These are phyloP conservation scores for Schwanniomyces yamadae DNA, from an alignment of 805 yeast genomes.

Conservation along the genomic window DNA sequence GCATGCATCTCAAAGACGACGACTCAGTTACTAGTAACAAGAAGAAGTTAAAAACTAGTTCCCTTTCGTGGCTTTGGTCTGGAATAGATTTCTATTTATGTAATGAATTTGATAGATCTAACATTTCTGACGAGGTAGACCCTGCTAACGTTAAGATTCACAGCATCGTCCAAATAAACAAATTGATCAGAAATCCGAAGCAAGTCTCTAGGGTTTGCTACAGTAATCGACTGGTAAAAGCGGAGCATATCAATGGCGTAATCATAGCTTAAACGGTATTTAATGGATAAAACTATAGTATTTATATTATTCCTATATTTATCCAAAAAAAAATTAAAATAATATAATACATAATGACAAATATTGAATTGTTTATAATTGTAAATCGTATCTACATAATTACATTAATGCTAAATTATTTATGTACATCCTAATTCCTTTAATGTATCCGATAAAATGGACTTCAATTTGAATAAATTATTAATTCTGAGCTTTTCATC, in stretches of 20 bases:
- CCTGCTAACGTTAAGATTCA: slow-evolving; percentile 12
- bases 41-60: slow-evolving; percentile 5
- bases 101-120: slow-evolving; percentile 20
- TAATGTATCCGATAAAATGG: slow-evolving; percentile 56
- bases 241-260: no score
- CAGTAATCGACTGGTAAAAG: slow-evolving; percentile 17
- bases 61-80: slow-evolving; percentile 32
- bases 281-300: no score
- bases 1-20: slow-evolving; percentile 16
- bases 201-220: slow-evolving; percentile 23
- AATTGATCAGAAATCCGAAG: slow-evolving; percentile 12
- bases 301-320: no score
- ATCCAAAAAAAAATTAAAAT: no score
- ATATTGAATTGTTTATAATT: not conserved
- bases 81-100: slow-evolving; percentile 12
- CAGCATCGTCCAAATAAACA: slow-evolving; percentile 22
- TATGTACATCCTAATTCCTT: slow-evolving; percentile 30
- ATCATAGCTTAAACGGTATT: no score
- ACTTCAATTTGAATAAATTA: slow-evolving; percentile 73
- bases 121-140: slow-evolving; percentile 15
- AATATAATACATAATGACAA: no score
- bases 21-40: slow-evolving; percentile 16
- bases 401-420: not conserved
- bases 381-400: slow-evolving; percentile 1
- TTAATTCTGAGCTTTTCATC: slow-evolving; percentile 81